These are phyloP conservation scores for Fusarium multiceps DNA, from an alignment of 2,329 filamentous ascomycete genomes.

Conservation along the genomic window DNA sequence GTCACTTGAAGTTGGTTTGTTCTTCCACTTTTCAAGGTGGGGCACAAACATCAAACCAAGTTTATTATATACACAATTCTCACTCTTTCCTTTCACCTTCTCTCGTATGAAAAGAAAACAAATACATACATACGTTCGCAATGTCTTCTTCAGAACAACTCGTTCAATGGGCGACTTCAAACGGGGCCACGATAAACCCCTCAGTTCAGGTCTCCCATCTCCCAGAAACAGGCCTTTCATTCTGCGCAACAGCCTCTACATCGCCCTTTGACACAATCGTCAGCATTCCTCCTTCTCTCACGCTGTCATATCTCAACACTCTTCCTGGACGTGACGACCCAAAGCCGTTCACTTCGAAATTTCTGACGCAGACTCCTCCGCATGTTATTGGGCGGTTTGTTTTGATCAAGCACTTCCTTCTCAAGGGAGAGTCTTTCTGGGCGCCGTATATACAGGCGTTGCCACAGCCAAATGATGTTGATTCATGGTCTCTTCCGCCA, in stretches of 20 bases:
- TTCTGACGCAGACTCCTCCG: slow-evolving; percentile 63
- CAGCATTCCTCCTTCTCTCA: slow-evolving; percentile 62
- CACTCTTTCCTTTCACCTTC: background rate
- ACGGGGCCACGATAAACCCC: slow-evolving; percentile 62
- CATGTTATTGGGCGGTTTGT: slow-evolving; percentile 75
- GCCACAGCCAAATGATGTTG: slow-evolving; percentile 67
- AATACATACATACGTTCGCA: background rate
- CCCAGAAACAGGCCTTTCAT: slow-evolving; percentile 62
- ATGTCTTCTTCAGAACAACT: slow-evolving; percentile 49
- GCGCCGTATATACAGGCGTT: slow-evolving; percentile 73
- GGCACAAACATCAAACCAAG: slow-evolving; percentile 20
- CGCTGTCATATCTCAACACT: slow-evolving; percentile 70
- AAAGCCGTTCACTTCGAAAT: slow-evolving; percentile 58
- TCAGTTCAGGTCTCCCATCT: slow-evolving; percentile 65
- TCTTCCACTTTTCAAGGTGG: slow-evolving; percentile 38
- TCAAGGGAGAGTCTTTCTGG: slow-evolving; percentile 71
- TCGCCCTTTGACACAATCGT: slow-evolving; percentile 59
- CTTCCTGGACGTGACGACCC: slow-evolving; percentile 45
- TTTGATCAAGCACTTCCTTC: slow-evolving; percentile 74
- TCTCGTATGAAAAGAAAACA: background rate
- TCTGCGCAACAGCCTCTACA: slow-evolving; percentile 59
- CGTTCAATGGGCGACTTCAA: slow-evolving; percentile 59
- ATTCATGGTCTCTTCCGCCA: slow-evolving; percentile 66
- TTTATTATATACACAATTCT: slow-evolving; percentile 10
- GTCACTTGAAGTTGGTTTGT: slow-evolving; percentile 20